Evolutionary conservation across 306 rosid species (phyloP).

Genomic region (Cicer arietinum): DNA sequence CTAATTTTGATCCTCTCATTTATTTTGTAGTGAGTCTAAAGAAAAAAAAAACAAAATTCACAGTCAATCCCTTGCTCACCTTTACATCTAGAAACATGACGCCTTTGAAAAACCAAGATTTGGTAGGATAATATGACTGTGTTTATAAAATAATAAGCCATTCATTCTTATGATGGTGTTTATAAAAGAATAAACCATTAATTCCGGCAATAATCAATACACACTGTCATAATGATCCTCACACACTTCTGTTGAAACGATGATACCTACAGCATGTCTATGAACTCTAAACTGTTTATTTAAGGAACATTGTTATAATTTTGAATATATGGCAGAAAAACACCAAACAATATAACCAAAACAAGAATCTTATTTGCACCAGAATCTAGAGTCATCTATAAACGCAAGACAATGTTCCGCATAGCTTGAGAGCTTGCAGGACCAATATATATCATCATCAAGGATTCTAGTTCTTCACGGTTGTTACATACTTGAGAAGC

Average conservation of each 20-base stretch:
- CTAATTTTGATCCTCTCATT: neutral
- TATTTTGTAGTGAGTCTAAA: neutral
- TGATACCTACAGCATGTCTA: slow-evolving; percentile 20
- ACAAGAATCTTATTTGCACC: slow-evolving; percentile 36
- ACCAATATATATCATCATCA: slow-evolving; percentile 29
- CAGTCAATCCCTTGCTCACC: slow-evolving; percentile 5
- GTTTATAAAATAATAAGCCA: slow-evolving; percentile 23
- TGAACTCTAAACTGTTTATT: slow-evolving; percentile 18
- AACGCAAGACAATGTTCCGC: slow-evolving; percentile 39
- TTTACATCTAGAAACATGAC: neutral
- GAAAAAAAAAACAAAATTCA: neutral
- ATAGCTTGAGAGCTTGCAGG: slow-evolving; percentile 36
- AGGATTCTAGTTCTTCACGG: slow-evolving; percentile 61
- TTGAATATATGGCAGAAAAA: slow-evolving; percentile 37
- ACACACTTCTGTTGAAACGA: neutral
- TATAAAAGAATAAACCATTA: slow-evolving; percentile 28
- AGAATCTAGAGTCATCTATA: slow-evolving; percentile 40
- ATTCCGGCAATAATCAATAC: slow-evolving; percentile 7
- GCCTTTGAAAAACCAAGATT: neutral
- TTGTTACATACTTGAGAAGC: slow-evolving; percentile 83
- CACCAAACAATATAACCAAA: slow-evolving; percentile 25
- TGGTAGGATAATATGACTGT: slow-evolving; percentile 4
- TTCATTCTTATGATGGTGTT: neutral
- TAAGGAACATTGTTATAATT: slow-evolving; percentile 29
- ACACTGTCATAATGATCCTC: slow-evolving; percentile 19